A percentile compares a stretch with the other conserved stretches of the same genome.
Evolutionary conservation across 2,329 filamentous ascomycete genomes (phyloP).

Genomic region (Curvularia verruculosa): DNA sequence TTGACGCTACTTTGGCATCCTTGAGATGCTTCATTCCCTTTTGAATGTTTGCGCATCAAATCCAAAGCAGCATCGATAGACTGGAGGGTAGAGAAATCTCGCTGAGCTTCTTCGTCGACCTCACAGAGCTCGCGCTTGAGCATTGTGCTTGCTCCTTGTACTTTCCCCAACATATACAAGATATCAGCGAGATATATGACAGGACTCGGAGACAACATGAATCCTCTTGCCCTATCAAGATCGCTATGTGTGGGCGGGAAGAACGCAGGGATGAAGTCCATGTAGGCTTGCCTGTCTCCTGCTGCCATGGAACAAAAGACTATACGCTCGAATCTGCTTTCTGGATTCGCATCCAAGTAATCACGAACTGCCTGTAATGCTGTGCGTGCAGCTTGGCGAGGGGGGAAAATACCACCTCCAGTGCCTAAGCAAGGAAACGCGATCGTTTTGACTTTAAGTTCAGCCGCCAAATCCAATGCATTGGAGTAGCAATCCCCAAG

Average conservation of each 20-base stretch:
- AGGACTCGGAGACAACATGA: slow-evolving; percentile 14
- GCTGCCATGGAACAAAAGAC: slow-evolving; percentile 39
- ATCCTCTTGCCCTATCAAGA: slow-evolving; percentile 27
- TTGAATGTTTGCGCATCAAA: slow-evolving; percentile 23
- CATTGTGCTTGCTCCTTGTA: slow-evolving; percentile 22
- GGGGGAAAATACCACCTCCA: slow-evolving; percentile 42
- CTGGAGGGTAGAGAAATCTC: slow-evolving; percentile 20
- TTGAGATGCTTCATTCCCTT: slow-evolving; percentile 14
- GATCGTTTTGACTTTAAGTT: slow-evolving; percentile 34
- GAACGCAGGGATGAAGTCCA: slow-evolving; percentile 38
- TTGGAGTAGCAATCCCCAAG: slow-evolving; percentile 43
- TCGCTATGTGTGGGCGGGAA: slow-evolving; percentile 44
- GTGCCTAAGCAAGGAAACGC: slow-evolving; percentile 45
- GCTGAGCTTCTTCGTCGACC: slow-evolving; percentile 24
- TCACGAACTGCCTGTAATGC: slow-evolving; percentile 43
- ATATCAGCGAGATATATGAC: slow-evolving; percentile 23
- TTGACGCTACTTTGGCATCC: slow-evolving; percentile 24
- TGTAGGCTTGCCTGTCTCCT: slow-evolving; percentile 38
- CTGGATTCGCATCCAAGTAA: slow-evolving; percentile 35
- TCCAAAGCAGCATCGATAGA: slow-evolving; percentile 22
- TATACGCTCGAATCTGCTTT: slow-evolving; percentile 34
- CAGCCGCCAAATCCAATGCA: slow-evolving; percentile 30
- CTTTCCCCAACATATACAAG: slow-evolving; percentile 25
- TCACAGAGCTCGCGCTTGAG: slow-evolving; percentile 22
- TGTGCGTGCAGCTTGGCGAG: slow-evolving; percentile 39